Base-by-base conservation (phyloP, 768 basidiomycete species). In the Coprinopsis marcescibilis region DNA sequence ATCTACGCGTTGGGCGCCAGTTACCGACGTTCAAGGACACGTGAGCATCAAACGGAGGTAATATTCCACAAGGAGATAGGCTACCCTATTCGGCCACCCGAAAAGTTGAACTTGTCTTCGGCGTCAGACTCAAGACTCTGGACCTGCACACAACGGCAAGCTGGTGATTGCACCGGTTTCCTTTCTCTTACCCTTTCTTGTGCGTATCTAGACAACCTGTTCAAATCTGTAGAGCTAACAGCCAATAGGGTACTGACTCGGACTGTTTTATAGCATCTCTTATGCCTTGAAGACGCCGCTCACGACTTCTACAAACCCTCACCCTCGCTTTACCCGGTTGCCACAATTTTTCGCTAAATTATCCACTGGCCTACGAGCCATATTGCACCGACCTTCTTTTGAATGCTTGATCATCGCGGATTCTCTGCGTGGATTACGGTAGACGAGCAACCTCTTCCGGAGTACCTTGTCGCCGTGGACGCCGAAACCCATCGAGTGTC, bases 341-440 rank as follows among this genome's bases (percentile, higher is more conserved):
- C 38, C 17, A 40, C 17, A 20, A 15, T 7, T 24, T 40, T 40
- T 23, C 20, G n/a, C 33, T 11, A 1, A 23, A 44, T 21, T 44
- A 4, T 13, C 38, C 46, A 14, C 44, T 26, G 25, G 44, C 25
- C 35, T 40, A 12, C 35, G 32, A 17, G 23, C 23, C 43, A 42
- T 6, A 30, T 5, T 6, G 34, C n/a, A 37, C 34, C 21, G 30
- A 39, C 45, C 23, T 14, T 42, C 4, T 20, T 40, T 40, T 50
- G 40, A 23, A 79, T 78, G 75, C 70, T 81, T 49, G 70, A 70
- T 0, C 74, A 77, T 60, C 72, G 75, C 14, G 78, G 73, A 4
- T 85, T 85, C 62, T 81, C 81, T 12, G 83, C 84, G 19, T 87
- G 85, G 80, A 79, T 88, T 43, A 66, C 68, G 27, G 74, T 70